Percentiles rank a stretch among this genome's conserved stretches.
Conservation (phyloP, 1,284 basidiomycete genomes). For the Exsudoporus floridanus region DNA sequence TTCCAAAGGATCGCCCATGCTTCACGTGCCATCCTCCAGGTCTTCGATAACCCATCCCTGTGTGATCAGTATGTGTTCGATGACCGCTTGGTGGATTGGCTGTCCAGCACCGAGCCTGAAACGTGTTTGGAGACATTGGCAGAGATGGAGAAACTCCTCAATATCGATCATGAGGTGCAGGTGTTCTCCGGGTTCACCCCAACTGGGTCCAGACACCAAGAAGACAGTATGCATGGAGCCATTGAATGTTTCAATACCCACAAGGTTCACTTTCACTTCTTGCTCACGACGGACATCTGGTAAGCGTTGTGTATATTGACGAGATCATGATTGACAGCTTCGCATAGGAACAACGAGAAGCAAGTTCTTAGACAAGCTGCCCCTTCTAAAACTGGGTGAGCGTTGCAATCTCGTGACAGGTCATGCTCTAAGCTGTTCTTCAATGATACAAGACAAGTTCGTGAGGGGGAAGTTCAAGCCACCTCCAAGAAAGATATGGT, state of each 20-base stretch:
- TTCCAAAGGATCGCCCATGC: slow-evolving; percentile 9
- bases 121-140: slow-evolving; percentile 4
- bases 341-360: slow-evolving; percentile 5
- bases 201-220: neutral
- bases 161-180: neutral
- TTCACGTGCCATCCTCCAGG: slow-evolving; percentile 1
- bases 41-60: neutral
- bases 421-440: neutral
- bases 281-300: slow-evolving; percentile 11
- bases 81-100: slow-evolving; percentile 9
- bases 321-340: neutral
- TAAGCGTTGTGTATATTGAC: neutral
- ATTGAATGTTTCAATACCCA: slow-evolving; percentile 1
- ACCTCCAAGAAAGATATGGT: neutral
- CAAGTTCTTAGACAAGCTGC: neutral
- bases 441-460: neutral
- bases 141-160: neutral
- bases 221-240: neutral
- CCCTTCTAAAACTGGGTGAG: neutral
- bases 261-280: slow-evolving; percentile 7
- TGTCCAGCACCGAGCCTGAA: slow-evolving; percentile 2
- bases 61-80: neutral
- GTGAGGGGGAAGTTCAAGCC: neutral
- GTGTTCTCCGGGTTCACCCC: neutral
- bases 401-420: too few species aligned